Base-by-base conservation (phyloP, 192 early-diverging fungal genomes). In the Chytriomyces hyalinus region DNA sequence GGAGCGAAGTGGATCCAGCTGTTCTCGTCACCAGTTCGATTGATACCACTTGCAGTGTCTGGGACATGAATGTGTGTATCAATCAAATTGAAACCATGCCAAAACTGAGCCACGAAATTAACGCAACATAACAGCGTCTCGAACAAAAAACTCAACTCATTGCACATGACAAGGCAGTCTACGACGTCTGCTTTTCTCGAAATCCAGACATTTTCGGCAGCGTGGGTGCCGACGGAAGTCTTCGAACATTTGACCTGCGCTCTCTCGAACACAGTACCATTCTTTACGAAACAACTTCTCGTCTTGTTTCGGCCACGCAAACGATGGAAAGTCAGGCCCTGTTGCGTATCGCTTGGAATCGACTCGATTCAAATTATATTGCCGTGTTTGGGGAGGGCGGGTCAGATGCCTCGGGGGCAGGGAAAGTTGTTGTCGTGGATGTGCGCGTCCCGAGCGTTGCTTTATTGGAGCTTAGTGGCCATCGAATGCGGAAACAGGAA, bases 41-140 rank as follows among this genome's bases (percentile, higher is more conserved):
- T 61, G 98, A 99, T 81, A 99, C 98, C 1, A 99, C 98, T n/a
- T 99, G 98, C 80, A 98, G 97, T 0, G 92, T 98, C 6, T 99
- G 98, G 98, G 96, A 99, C 76, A 89, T 99, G 8, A 92, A 95
- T 62, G 88, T 90, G 70, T 22, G 46, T n/a, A 57, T 10, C 10
- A 3, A 28, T 61, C 17, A 15, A 8, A 51, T 26, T n/a, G 4
- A 22, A 44, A 48, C 49, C 47, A 0, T 43, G 45, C 26, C 48
- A 24, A 28, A 73, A 15, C 43, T 44, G 22, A 73, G 48, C 28
- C 45, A 20, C 7, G 15, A n/a, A 67, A 57, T 5, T 36, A 36
- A 36, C 36, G 36, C 36, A 36, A 36, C 15, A 44, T 13, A 17
- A 22, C 63, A 89, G 87, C 93, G 94, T n/a, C 90, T 89, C 44